Evolutionary conservation across 2,329 filamentous ascomycete genomes (phyloP).

Genomic region (Akanthomyces uredinophilus): DNA sequence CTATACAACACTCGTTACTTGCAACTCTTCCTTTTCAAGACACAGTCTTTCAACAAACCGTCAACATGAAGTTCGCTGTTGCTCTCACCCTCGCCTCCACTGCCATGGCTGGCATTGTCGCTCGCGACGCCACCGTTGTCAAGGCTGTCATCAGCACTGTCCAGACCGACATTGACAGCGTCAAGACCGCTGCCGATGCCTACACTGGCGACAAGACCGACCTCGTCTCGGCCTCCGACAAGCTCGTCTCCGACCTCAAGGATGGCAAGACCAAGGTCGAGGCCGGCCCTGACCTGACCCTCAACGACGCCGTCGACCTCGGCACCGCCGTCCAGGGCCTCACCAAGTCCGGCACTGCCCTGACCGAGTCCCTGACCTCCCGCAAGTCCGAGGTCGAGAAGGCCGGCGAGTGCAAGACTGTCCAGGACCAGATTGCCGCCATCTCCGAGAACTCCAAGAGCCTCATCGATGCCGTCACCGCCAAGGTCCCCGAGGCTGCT

Average conservation of each 20-base stretch:
- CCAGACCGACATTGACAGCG: background rate
- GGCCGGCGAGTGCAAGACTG: slow-evolving; percentile 23
- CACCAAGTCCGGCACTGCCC: slow-evolving; percentile 11
- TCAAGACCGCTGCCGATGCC: slow-evolving; percentile 12
- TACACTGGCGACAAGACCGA: slow-evolving; percentile 15
- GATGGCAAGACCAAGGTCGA: slow-evolving; percentile 9
- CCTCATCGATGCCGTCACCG: slow-evolving; percentile 24
- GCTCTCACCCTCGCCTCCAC: slow-evolving; percentile 7
- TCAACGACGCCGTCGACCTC: background rate
- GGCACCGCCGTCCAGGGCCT: slow-evolving; percentile 1
- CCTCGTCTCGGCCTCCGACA: slow-evolving; percentile 13
- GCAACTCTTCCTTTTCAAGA: background rate
- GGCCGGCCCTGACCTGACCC: background rate
- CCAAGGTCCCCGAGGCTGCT: slow-evolving; percentile 22
- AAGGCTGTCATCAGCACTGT: slow-evolving; percentile 1
- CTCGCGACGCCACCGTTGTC: slow-evolving; percentile 1
- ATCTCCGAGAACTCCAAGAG: slow-evolving; percentile 19
- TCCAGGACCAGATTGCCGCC: slow-evolving; percentile 20
- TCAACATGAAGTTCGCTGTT: slow-evolving; percentile 16
- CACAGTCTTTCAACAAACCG: slow-evolving; percentile 9
- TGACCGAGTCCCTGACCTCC: slow-evolving; percentile 33
- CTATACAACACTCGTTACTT: slow-evolving; percentile 15
- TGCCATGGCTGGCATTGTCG: slow-evolving; percentile 9
- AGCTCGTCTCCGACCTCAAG: slow-evolving; percentile 15
- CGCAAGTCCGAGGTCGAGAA: slow-evolving; percentile 24